Base-by-base conservation (phyloP, 306 rosid genomes). In the Lotus japonicus region DNA sequence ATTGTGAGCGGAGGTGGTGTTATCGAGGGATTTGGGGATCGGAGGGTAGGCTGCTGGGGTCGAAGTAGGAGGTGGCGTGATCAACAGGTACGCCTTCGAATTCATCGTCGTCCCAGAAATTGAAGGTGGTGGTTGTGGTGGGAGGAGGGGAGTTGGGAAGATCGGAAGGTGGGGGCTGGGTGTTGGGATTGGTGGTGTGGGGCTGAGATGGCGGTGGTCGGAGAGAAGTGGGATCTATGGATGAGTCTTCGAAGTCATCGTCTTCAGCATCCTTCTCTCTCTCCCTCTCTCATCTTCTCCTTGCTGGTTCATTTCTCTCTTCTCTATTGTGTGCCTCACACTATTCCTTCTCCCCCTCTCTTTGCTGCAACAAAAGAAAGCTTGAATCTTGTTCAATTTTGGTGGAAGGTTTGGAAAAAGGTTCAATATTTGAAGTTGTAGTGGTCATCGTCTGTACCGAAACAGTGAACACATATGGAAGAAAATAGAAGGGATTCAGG, bases 81-180 rank as follows among this genome's bases (percentile, higher is more conserved):
- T 85, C 81, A 23, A 57, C 15, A 7, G 99, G 99, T 1, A 90
- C 41, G 45, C 97, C 99, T 79, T 95, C 97, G 73, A 95, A 95
- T 73, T 95, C 97, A 7, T 95, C 97, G 59, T 95, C 97, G 65
- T 95, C 99, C 99, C 97, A 95, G 55, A 82, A 79, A 79, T 83
- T 94, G 31, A 85, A 86, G 84, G 77, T 53, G 33, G 92, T 75
- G n/a, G n/a, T n/a, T n/a, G n/a, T n/a, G n/a, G n/a, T n/a, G n/a
- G n/a, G n/a, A n/a, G n/a, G n/a, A n/a, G n/a, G n/a, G 0, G 89
- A 66, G 14, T 85, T 82, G 17, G 95, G 79, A 63, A 59, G 76
- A 80, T 85, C 91, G n/a, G 76, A 7, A 6, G 87, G 49, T 17
- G 80, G 43, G 6, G 79, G 48, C 3, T 50, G 39, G 0, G 77